phyloP scores from a whole-genome alignment of 2,329 filamentous ascomycete genomes.

The Pseudogymnoascus pannorum region DNA sequence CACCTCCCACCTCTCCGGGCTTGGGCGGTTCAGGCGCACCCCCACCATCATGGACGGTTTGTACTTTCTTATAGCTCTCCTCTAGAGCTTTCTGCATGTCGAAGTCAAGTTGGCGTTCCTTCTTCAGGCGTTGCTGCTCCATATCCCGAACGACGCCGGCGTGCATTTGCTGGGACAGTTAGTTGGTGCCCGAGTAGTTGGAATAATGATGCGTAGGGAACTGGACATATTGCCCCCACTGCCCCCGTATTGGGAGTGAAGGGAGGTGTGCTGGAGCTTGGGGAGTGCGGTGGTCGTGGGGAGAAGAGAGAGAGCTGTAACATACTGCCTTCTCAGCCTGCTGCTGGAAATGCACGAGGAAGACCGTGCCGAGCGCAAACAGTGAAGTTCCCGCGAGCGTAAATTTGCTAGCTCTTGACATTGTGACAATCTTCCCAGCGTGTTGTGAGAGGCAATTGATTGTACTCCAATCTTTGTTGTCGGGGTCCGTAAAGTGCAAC shows the following conservation, averaged over 20 bases:
- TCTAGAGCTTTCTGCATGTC: conserved; percentile 83
- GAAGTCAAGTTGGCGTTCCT: conserved; percentile 88
- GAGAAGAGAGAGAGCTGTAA: conserved; percentile 15
- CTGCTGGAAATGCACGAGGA: conserved; percentile 86
- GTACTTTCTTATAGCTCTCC: conserved; percentile 81
- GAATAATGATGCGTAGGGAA: background rate
- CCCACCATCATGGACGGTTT: conserved; percentile 59
- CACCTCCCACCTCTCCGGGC: background rate
- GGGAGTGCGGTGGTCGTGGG: background rate
- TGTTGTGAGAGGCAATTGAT: background rate
- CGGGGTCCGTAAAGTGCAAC: background rate
- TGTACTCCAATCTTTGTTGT: background rate
- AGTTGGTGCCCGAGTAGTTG: background rate
- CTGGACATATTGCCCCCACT: conserved; percentile 16
- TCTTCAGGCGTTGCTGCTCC: conserved; percentile 85
- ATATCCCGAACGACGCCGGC: conserved; percentile 88
- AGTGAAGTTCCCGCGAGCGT: conserved; percentile 73
- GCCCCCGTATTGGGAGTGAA: background rate
- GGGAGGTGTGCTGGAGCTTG: background rate
- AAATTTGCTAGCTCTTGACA: conserved; percentile 87
- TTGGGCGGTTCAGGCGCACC: conserved; percentile 12
- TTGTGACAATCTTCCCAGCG: conserved; percentile 32
- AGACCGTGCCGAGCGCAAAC: conserved; percentile 67
- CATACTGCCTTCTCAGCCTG: conserved; percentile 73
- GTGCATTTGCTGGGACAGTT: conserved; percentile 78